Base-by-base conservation (phyloP, 164 flowering plant genomes). In the Pachysandra terminalis region DNA sequence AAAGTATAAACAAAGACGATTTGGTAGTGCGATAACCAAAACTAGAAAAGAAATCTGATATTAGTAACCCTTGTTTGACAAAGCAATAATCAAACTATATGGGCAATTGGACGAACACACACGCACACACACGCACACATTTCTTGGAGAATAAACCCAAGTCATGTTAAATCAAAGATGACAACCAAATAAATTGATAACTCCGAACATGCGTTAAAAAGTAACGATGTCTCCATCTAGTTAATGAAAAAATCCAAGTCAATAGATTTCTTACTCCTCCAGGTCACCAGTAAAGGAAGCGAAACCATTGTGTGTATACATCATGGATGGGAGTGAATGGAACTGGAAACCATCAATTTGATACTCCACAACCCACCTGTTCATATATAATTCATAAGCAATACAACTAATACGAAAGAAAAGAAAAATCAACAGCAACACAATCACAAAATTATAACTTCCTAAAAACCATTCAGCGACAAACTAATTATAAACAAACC, bases 261-360 rank as follows among this genome's bases (percentile, higher is more conserved):
- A 45, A 41, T 17, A 21, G 56, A 66, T 19, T 63, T 66, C 97
- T 86, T 89, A 95, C 99, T 95, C 97, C 32, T 95, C 99, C 71
- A 87, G 58, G 67, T 92, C 96, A 45, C 97, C 97, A 32, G 97
- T 87, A 78, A 95, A 92, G 68, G 91, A 73, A 74, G 97, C 97
- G 86, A 95, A 95, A 59, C 99, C 99, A 74, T 95, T 95, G 84
- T 95, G 99, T 6, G 93, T 92, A 69, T 95, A 95, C 69, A 92
- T 79, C 99, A 92, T 95, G 45, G 99, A 95, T 26, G 97, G 74
- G 61, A 95, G 88, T 37, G 99, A 95, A 75, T 95, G 99, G 72
- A 95, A 95, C 63, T 89, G 88, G 79, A 85, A 95, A 70, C 99
- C 99, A 81, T 95, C 99, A 76, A 95, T 77, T 54, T 84, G 88